A percentile compares a stretch with the other conserved stretches of the same genome.
These are phyloP conservation scores for Talaromyces adpressus DNA, from an alignment of 495 filamentous ascomycete species.

Conservation along the genomic window DNA sequence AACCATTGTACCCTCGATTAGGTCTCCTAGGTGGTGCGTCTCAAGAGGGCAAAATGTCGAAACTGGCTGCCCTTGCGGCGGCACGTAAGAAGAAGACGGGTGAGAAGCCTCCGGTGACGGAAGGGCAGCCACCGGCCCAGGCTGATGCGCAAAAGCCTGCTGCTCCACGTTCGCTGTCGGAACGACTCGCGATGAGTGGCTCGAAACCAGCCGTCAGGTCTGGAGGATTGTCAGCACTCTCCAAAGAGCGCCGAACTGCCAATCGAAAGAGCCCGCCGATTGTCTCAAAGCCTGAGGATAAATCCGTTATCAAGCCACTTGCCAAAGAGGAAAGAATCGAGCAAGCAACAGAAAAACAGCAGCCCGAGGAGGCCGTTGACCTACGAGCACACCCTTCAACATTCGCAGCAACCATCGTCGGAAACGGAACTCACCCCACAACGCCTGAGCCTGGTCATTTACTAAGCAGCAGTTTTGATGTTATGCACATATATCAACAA, in stretches of 20 bases:
- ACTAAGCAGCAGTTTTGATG: conserved; percentile 33
- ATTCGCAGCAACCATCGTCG: conserved; percentile 66
- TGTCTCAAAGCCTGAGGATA: background rate
- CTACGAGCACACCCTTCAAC: conserved; percentile 49
- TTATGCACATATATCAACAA: conserved; percentile 44
- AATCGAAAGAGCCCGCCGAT: conserved; percentile 12
- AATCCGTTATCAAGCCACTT: background rate
- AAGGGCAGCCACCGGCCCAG: background rate
- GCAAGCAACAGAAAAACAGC: conserved; percentile 11
- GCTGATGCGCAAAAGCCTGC: conserved; percentile 14
- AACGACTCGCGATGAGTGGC: conserved; percentile 29
- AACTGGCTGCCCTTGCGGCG: conserved; percentile 84
- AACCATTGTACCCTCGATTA: conserved; percentile 49
- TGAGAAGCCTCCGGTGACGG: conserved; percentile 33
- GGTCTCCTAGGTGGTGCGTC: conserved; percentile 72
- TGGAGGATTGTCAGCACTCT: conserved; percentile 18
- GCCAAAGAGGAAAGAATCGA: conserved; percentile 1
- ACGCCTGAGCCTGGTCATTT: conserved; percentile 33
- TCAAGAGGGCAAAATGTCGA: conserved; percentile 68
- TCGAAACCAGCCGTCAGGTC: conserved; percentile 22
- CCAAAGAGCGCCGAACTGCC: conserved; percentile 13
- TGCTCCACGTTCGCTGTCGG: conserved; percentile 23
- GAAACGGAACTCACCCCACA: conserved; percentile 23
- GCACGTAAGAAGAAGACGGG: conserved; percentile 73
- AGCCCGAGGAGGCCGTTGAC: conserved; percentile 12